Evolutionary conservation across 2,329 filamentous ascomycete genomes (phyloP).

Genomic region (Neofusicoccum umdonicola): DNA sequence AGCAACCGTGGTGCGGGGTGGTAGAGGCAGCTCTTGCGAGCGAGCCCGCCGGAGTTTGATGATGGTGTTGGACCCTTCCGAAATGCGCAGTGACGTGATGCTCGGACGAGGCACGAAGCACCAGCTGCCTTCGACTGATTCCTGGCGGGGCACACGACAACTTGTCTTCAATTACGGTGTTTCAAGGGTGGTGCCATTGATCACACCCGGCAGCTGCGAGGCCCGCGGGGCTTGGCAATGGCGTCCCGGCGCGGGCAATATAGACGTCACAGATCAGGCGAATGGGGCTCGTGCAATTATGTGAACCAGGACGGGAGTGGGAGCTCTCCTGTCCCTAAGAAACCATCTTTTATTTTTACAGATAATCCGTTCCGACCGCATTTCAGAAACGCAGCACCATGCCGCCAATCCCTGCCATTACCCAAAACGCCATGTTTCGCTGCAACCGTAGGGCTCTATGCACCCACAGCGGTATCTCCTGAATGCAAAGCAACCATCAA

Average conservation of each 20-base stretch:
- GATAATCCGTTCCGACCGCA: slow-evolving; percentile 1
- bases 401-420: slow-evolving; percentile 10
- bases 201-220: not conserved
- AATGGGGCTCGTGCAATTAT: not conserved
- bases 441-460: not conserved
- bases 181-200: not conserved
- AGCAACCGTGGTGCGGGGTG: slow-evolving; percentile 19
- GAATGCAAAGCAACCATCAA: not conserved
- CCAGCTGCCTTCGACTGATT: not conserved
- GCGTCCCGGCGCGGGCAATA: not conserved
- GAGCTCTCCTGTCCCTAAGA: slow-evolving; percentile 4
- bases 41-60: slow-evolving; percentile 6
- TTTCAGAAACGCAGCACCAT: slow-evolving; percentile 2
- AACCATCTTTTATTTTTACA: slow-evolving; percentile 13
- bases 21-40: slow-evolving; percentile 15
- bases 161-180: not conserved
- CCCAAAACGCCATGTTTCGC: slow-evolving; percentile 10
- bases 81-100: slow-evolving; percentile 10
- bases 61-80: slow-evolving; percentile 12
- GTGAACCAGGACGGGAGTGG: slow-evolving; percentile 10
- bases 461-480: slow-evolving; percentile 13
- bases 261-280: not conserved
- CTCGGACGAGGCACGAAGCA: not conserved
- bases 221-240: not conserved
- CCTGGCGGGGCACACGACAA: not conserved